Percentiles rank a stretch among this genome's conserved stretches.
Evolutionary conservation across 192 early-diverging fungal species (phyloP).

Genomic region (Backusella sp.): DNA sequence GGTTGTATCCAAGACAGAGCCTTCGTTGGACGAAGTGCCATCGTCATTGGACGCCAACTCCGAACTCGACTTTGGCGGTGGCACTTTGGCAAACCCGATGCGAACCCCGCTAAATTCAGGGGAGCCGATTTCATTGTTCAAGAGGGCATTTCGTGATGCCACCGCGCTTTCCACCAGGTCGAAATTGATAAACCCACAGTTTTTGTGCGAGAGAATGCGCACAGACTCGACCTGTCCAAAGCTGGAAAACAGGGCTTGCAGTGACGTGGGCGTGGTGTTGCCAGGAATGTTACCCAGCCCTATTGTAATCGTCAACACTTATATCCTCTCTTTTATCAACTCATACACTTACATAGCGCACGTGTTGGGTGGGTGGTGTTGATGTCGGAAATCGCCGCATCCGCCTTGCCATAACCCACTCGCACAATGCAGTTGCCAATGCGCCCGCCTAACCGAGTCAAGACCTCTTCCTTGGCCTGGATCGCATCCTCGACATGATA

Average conservation of each 20-base stretch:
- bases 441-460: slow-evolving; percentile 61
- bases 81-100: slow-evolving; percentile 92
- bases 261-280: slow-evolving; percentile 61
- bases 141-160: slow-evolving; percentile 77
- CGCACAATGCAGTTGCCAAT: slow-evolving; percentile 79
- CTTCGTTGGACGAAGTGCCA: slow-evolving; percentile 6
- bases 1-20: background rate
- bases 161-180: slow-evolving; percentile 85
- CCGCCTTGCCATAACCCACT: slow-evolving; percentile 80
- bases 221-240: slow-evolving; percentile 90
- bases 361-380: slow-evolving; percentile 57
- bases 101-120: slow-evolving; percentile 61
- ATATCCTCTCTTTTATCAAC: too few species aligned
- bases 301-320: too few species aligned
- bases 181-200: slow-evolving; percentile 97
- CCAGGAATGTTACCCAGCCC: slow-evolving; percentile 95
- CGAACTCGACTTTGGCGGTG: slow-evolving; percentile 40
- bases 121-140: slow-evolving; percentile 81
- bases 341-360: slow-evolving; percentile 68
- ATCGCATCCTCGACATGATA: slow-evolving; percentile 83
- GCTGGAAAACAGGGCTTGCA: slow-evolving; percentile 70
- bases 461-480: slow-evolving; percentile 81
- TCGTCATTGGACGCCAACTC: slow-evolving; percentile 7
- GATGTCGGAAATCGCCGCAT: slow-evolving; percentile 37
- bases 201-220: slow-evolving; percentile 91